A percentile compares a stretch with the other conserved stretches of the same genome.
Evolutionary conservation across 2,329 filamentous ascomycete species (phyloP).

Genomic region (Leptographium flavum): DNA sequence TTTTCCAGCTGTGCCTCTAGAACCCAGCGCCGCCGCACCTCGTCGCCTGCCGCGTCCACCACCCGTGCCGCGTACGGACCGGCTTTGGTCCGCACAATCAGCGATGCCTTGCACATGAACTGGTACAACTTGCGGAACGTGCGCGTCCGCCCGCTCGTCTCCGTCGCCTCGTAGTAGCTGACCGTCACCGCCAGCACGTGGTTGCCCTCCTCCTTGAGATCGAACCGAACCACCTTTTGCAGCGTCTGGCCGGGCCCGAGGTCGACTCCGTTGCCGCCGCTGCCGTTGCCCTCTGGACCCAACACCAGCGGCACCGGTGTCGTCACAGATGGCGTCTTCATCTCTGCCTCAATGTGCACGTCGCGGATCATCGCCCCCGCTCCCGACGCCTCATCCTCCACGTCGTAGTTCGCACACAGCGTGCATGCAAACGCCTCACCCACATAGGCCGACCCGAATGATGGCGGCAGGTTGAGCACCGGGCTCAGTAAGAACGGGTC

Average conservation of each 20-base stretch:
- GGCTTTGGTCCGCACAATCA: conserved; percentile 84
- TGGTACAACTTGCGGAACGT: conserved; percentile 95
- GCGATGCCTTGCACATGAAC: conserved; percentile 79
- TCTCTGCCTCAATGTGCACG: conserved; percentile 76
- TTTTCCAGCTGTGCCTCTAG: conserved; percentile 95
- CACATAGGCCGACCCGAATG: conserved; percentile 89
- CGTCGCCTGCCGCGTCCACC: not conserved
- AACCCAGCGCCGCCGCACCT: conserved; percentile 40
- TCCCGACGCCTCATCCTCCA: conserved; percentile 12
- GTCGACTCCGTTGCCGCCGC: conserved; percentile 21
- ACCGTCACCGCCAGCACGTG: conserved; percentile 90
- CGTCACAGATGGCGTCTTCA: conserved; percentile 68
- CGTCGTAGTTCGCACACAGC: conserved; percentile 87
- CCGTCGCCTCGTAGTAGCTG: conserved; percentile 79
- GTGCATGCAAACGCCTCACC: conserved; percentile 93
- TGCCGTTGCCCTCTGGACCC: conserved; percentile 13
- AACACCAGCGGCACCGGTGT: conserved; percentile 44
- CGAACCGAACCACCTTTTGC: conserved; percentile 71
- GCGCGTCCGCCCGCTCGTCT: conserved; percentile 55
- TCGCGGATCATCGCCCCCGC: conserved; percentile 47
- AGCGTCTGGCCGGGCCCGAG: conserved; percentile 51
- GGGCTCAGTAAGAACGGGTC: conserved; percentile 45
- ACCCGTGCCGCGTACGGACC: conserved; percentile 37
- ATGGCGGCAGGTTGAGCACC: conserved; percentile 69
- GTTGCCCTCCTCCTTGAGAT: conserved; percentile 85